Conservation (phyloP, 345 rosid species). For the Hypericum androsaemum region DNA sequence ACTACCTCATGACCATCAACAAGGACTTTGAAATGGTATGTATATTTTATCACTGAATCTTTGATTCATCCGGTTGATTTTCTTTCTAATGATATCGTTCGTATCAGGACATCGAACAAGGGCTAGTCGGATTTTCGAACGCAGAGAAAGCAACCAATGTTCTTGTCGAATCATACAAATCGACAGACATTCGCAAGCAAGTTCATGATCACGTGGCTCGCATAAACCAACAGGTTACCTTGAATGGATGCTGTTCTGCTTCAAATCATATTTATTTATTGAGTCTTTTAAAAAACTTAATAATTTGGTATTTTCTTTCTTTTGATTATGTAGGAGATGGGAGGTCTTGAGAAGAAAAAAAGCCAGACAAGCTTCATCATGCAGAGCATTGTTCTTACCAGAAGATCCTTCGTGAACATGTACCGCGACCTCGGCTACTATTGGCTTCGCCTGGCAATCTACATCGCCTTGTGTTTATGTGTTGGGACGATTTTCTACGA, state of each 20-base stretch:
- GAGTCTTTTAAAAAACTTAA: background rate
- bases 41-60: background rate
- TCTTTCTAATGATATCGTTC: background rate
- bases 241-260: too few relatives aligned
- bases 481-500: conserved; percentile 36
- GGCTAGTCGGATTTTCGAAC: background rate
- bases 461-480: conserved; percentile 38
- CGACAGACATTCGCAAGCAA: conserved; percentile 9
- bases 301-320: background rate
- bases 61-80: too few relatives aligned
- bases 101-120: conserved; percentile 23
- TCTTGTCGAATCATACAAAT: conserved; percentile 19
- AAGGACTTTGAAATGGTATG: conserved; percentile 29
- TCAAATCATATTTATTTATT: background rate
- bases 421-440: conserved; percentile 54
- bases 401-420: conserved; percentile 51
- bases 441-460: conserved; percentile 50
- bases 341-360: conserved; percentile 19
- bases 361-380: conserved; percentile 33
- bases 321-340: conserved; percentile 15
- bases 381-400: conserved; percentile 27
- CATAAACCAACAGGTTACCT: conserved; percentile 12
- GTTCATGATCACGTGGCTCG: conserved; percentile 7
- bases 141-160: conserved; percentile 17
- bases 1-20: conserved; percentile 26